Conservation (phyloP, 2,329 filamentous ascomycete species). For the Alternaria longipes region DNA sequence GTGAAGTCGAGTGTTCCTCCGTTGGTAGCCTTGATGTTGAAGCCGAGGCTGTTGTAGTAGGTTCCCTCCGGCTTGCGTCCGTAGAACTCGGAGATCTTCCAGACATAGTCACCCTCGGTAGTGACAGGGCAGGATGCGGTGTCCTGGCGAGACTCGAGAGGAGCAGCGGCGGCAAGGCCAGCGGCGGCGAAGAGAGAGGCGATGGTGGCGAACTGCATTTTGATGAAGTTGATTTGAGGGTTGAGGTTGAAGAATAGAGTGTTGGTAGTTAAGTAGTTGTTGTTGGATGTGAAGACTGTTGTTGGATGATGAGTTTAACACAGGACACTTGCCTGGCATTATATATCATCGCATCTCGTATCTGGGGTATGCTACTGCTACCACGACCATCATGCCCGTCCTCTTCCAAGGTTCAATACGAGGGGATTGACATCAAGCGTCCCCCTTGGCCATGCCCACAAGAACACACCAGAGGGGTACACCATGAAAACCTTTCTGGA, state of each 20-base stretch:
- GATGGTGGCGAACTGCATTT: slow-evolving; percentile 32
- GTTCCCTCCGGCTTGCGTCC: slow-evolving; percentile 33
- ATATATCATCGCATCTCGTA: slow-evolving; percentile 11
- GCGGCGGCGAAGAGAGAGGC: slow-evolving; percentile 26
- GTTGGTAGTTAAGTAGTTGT: not conserved
- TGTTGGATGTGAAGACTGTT: slow-evolving; percentile 10
- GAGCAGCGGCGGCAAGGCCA: slow-evolving; percentile 22
- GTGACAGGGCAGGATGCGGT: slow-evolving; percentile 13
- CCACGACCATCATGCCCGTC: not conserved
- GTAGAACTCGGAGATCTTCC: slow-evolving; percentile 30
- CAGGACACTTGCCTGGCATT: not conserved
- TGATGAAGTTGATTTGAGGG: slow-evolving; percentile 1
- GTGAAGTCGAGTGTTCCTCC: slow-evolving; percentile 19
- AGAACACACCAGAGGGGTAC: not conserved
- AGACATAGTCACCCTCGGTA: slow-evolving; percentile 28
- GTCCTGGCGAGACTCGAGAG: slow-evolving; percentile 20
- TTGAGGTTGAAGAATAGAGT: not conserved
- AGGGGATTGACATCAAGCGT: slow-evolving; percentile 9
- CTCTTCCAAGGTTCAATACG: slow-evolving; percentile 1
- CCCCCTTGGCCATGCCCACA: not conserved
- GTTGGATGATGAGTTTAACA: slow-evolving; percentile 7
- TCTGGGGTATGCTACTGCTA: not conserved
- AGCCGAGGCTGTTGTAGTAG: slow-evolving; percentile 24
- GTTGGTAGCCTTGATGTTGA: slow-evolving; percentile 30
- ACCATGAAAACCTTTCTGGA: not conserved